Conservation (phyloP, 306 rosid species). For the Vigna radiata region DNA sequence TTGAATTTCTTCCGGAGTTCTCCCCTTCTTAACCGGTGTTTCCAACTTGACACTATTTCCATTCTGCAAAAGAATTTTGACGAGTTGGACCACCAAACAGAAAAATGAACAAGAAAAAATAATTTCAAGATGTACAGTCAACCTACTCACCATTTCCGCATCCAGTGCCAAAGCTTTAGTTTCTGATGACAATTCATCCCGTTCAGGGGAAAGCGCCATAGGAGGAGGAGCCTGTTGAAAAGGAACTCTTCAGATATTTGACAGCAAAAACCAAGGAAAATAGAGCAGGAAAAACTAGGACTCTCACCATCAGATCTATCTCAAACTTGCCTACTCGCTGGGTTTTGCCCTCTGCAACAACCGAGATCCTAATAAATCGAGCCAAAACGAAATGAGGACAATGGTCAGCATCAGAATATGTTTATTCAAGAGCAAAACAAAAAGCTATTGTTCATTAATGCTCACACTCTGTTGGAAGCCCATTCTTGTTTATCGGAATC, state of each 20-base stretch:
- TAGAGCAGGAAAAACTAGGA: slow-evolving; percentile 38
- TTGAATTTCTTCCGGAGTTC: slow-evolving; percentile 41
- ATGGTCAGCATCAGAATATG: slow-evolving; percentile 30
- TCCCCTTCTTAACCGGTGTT: slow-evolving; percentile 40
- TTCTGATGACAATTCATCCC: slow-evolving; percentile 49
- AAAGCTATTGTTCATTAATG: slow-evolving; percentile 36
- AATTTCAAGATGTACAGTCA: slow-evolving; percentile 21
- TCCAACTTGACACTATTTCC: slow-evolving; percentile 45
- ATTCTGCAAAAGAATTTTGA: slow-evolving; percentile 47
- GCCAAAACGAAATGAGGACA: slow-evolving; percentile 26
- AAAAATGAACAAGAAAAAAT: neutral
- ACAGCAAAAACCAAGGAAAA: slow-evolving; percentile 39
- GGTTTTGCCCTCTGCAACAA: slow-evolving; percentile 38
- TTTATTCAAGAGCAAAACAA: neutral
- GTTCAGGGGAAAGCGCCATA: slow-evolving; percentile 45
- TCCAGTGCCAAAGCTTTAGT: slow-evolving; percentile 39
- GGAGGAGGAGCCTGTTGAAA: slow-evolving; percentile 77
- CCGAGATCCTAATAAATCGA: slow-evolving; percentile 49
- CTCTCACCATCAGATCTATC: slow-evolving; percentile 80
- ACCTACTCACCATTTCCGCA: slow-evolving; percentile 54
- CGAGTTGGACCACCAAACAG: slow-evolving; percentile 21
- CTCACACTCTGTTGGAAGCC: slow-evolving; percentile 57
- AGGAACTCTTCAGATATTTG: slow-evolving; percentile 42
- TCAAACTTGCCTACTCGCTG: slow-evolving; percentile 57
- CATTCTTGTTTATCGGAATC: slow-evolving; percentile 47